Base-by-base conservation (phyloP, 2,329 filamentous ascomycete species). In the Lecanosticta acicola region DNA sequence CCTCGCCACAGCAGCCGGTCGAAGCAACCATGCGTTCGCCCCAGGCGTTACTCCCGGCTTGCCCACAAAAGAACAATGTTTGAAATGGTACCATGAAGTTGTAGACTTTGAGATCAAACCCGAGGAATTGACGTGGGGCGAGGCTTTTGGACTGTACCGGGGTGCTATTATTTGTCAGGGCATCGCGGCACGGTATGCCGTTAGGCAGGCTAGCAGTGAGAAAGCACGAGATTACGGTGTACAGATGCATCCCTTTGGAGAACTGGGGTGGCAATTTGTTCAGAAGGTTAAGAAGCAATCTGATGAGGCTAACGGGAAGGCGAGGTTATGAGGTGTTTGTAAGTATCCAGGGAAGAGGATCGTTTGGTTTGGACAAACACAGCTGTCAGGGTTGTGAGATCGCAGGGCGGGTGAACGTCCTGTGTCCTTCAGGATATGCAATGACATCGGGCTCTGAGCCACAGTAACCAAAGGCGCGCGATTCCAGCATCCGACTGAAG, bases 121-220 rank as follows among this genome's bases (percentile, higher is more conserved):
- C 1, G 67, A 73, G 16, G 80, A 78, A 40, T 69, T 83, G 44
- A 73, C 72, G 4, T 85, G 81, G 81, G 79, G 80, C 3, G 76
- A 80, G 59, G 78, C 79, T 1, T 84, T 84, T 64, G 75, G 74
- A 41, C 71, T 76, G 18, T 81, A 81, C 60, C 70, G 80, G 39
- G 74, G 71, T 26, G 72, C 75, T 18, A 72, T 83, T 33, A 83
- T 83, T 62, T 79, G 74, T 83, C 93, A 98, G 72, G 93, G 93
- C 2, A 97, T 98, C 64, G 90, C 90, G 39, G 93, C 93, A 40
- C 74, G 93, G 53, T 85, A 85, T 66, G 93, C 93, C 19, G 71
- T 78, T 39, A 74, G 91, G 39, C 91, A 97, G 75, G 93, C 93
- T 32, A 95, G 89, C 68, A 95, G 88, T 66, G 85, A 80, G 47